Percentiles rank a stretch among this genome's conserved stretches.
phyloP scores from a whole-genome alignment of 352 stramenopile genomes.

The Globisporangium parvum region DNA sequence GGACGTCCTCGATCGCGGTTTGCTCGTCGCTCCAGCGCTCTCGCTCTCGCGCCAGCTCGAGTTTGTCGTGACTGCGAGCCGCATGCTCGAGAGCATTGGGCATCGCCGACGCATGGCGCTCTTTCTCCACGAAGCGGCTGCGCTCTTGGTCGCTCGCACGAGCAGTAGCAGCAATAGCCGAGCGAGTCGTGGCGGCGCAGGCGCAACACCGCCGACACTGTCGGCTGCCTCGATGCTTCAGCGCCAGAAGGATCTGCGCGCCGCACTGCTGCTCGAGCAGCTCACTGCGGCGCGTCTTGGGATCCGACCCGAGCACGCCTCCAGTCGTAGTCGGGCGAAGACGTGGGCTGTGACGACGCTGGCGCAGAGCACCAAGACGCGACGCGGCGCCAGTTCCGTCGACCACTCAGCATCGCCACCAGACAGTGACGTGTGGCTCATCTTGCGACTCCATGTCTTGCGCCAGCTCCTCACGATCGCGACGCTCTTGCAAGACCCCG shows the following conservation, averaged over 20 bases:
- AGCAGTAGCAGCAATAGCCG: constrained; percentile 15
- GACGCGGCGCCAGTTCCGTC: constrained; percentile 5
- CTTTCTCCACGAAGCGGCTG: constrained; percentile 65
- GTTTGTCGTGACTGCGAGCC: constrained; percentile 58
- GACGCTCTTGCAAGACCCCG: constrained; percentile 43
- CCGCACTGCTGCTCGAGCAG: constrained; percentile 47
- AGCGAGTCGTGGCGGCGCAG: constrained; percentile 1
- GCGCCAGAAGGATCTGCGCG: constrained; percentile 44
- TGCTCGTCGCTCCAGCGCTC: constrained; percentile 48
- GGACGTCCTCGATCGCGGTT: constrained; percentile 57
- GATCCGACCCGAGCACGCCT: constrained; percentile 20
- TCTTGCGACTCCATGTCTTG: constrained; percentile 71
- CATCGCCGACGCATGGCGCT: constrained; percentile 60
- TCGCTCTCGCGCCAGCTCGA: constrained; percentile 42
- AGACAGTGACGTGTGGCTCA: constrained; percentile 47
- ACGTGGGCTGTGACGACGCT: constrained; percentile 46
- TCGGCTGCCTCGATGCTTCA: constrained; percentile 17
- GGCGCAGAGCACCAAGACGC: constrained; percentile 21
- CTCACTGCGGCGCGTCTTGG: constrained; percentile 44
- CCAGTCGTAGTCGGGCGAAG: constrained; percentile 3
- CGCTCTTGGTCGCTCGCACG: constrained; percentile 35
- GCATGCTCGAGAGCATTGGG: constrained; percentile 59
- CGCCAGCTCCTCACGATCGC: constrained; percentile 64
- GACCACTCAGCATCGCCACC: neutral
- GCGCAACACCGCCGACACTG: constrained; percentile 10